These are phyloP conservation scores for Naganishia friedmannii DNA, from an alignment of 768 basidiomycete species.

Conservation along the genomic window DNA sequence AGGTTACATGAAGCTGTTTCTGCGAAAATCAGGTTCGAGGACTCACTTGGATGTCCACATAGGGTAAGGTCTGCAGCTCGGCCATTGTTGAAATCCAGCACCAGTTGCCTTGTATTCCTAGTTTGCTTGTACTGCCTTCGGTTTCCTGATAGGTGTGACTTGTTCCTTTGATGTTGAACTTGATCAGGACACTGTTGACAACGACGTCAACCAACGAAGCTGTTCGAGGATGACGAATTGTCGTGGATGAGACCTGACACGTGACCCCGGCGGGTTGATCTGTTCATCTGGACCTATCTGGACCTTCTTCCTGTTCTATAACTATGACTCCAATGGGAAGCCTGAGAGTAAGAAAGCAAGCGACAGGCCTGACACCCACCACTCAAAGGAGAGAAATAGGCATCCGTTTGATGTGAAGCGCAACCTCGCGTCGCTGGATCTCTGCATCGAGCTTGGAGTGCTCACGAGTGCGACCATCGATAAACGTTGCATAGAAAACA, in stretches of 20 bases:
- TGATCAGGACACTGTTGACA: too few species aligned
- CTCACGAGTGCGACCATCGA: not conserved
- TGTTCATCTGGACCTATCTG: not conserved
- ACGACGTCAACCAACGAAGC: too few species aligned
- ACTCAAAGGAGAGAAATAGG: too few species aligned
- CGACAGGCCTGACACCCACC: too few species aligned
- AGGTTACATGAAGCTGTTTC: slow-evolving; percentile 52
- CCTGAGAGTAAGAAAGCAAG: too few species aligned
- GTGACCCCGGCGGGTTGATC: not conserved
- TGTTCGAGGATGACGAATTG: not conserved
- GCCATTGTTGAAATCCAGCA: not conserved
- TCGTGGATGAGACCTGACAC: not conserved
- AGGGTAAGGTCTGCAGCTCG: slow-evolving; percentile 35
- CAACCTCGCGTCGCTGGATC: not conserved
- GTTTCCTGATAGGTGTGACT: too few species aligned
- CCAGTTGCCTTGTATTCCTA: not conserved
- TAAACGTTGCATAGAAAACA: too few species aligned
- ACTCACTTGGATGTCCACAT: slow-evolving; percentile 50
- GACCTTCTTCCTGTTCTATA: too few species aligned
- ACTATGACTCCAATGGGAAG: too few species aligned
- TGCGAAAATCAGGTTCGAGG: not conserved
- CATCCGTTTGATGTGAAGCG: too few species aligned
- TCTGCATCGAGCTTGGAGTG: not conserved
- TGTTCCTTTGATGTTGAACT: too few species aligned
- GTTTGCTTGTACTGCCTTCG: not conserved